Conservation (phyloP, 2,329 filamentous ascomycete genomes). For the Lasiodiplodia sp. region DNA sequence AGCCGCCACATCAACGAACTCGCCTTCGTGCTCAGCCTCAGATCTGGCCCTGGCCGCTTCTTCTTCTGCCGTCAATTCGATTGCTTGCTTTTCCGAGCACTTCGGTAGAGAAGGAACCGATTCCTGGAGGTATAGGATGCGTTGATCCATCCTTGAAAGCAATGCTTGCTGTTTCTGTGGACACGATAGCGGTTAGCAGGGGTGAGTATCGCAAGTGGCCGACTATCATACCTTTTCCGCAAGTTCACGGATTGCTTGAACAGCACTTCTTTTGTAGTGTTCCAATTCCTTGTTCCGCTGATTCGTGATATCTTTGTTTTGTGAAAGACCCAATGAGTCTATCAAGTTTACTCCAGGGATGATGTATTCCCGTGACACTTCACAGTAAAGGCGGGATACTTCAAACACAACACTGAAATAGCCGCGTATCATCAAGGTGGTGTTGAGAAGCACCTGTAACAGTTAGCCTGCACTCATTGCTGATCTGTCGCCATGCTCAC, state of each 20-base stretch:
- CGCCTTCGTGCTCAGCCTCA: neutral
- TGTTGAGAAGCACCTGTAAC: constrained; percentile 9
- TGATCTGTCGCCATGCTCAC: neutral
- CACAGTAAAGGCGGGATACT: constrained; percentile 9
- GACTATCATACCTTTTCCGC: neutral
- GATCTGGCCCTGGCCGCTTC: neutral
- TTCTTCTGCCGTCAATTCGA: neutral
- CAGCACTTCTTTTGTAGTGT: neutral
- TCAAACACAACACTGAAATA: constrained; percentile 24
- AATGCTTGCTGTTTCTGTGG: constrained; percentile 15
- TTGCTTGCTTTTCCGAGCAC: neutral
- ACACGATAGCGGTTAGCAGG: neutral
- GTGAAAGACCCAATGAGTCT: constrained; percentile 7
- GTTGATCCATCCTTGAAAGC: constrained; percentile 12
- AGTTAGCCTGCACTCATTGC: neutral
- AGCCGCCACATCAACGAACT: neutral
- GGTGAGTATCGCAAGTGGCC: neutral
- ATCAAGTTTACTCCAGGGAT: constrained; percentile 20
- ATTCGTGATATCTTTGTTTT: neutral
- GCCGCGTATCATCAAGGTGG: constrained; percentile 21
- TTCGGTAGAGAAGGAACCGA: neutral
- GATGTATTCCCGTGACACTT: constrained; percentile 25
- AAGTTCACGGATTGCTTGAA: constrained; percentile 1
- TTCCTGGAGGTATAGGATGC: constrained; percentile 6
- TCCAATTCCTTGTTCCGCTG: neutral